Evolutionary conservation across 1,284 basidiomycete species (phyloP).

Genomic region (Leccinum ponderosum): DNA sequence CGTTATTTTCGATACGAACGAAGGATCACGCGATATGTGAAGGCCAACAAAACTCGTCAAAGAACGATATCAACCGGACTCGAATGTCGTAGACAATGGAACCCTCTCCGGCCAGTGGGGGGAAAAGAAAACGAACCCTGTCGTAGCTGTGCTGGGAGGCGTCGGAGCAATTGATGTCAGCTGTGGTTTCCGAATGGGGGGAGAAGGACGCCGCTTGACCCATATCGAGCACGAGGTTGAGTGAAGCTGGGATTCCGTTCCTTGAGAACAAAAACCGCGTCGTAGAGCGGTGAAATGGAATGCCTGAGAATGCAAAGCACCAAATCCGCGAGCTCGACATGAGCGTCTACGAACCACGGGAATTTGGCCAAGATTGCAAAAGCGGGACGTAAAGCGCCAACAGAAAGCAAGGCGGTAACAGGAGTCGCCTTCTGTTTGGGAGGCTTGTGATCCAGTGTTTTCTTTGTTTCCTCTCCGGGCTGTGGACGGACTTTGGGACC

Average conservation of each 20-base stretch:
- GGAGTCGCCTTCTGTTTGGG: conserved; percentile 86
- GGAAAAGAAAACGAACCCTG: conserved; percentile 88
- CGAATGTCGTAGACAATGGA: conserved; percentile 61
- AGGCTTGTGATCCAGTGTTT: conserved; percentile 45
- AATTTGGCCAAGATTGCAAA: conserved; percentile 80
- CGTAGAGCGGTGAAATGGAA: conserved; percentile 72
- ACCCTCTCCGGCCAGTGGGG: conserved; percentile 77
- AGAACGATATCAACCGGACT: conserved; percentile 66
- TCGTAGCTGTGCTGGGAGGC: conserved; percentile 69
- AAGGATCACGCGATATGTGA: conserved; percentile 71
- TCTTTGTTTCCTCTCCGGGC: conserved; percentile 44
- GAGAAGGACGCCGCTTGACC: conserved; percentile 52
- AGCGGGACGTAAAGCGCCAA: conserved; percentile 82
- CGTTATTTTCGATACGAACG: conserved; percentile 62
- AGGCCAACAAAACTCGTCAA: conserved; percentile 76
- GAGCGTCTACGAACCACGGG: conserved; percentile 84
- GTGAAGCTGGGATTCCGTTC: conserved; percentile 61
- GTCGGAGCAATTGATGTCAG: conserved; percentile 73
- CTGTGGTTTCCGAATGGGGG: conserved; percentile 55
- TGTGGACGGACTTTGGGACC: conserved; percentile 39
- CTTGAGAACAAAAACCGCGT: conserved; percentile 48
- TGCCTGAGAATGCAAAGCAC: conserved; percentile 73
- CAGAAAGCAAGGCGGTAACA: conserved; percentile 77
- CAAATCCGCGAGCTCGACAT: conserved; percentile 84
- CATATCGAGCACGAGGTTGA: conserved; percentile 62